Conservation (phyloP, 1,284 basidiomycete species). For the Cryptococcus deneoformans region DNA sequence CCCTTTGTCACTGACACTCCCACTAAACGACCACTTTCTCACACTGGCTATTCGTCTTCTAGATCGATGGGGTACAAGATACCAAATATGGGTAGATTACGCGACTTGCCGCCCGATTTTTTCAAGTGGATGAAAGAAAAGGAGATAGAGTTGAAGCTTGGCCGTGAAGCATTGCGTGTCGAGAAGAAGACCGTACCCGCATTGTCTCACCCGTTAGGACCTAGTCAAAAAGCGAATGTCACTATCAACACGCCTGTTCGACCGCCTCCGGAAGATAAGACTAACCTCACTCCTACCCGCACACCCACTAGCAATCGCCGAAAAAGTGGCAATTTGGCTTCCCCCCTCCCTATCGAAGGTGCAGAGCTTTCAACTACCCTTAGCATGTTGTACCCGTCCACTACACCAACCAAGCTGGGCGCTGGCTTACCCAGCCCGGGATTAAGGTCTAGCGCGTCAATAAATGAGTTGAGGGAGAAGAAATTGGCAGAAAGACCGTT, state of each 20-base stretch:
- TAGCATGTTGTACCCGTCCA: not conserved
- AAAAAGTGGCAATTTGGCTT: conserved; percentile 1
- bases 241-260: not conserved
- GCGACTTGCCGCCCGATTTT: conserved; percentile 42
- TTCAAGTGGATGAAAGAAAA: conserved; percentile 41
- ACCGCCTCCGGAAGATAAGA: conserved; percentile 1
- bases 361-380: not conserved
- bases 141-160: conserved; percentile 24
- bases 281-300: not conserved
- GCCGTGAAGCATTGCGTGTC: conserved; percentile 10
- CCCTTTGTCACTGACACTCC: conserved; percentile 27
- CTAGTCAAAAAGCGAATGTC: conserved; percentile 6
- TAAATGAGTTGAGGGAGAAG: conserved; percentile 18
- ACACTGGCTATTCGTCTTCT: conserved; percentile 35
- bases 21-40: conserved; percentile 29
- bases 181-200: conserved; percentile 7
- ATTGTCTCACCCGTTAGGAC: conserved; percentile 9
- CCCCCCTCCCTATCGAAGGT: conserved; percentile 1
- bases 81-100: conserved; percentile 18
- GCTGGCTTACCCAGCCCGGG: conserved; percentile 15
- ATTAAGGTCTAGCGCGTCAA: conserved; percentile 12
- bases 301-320: not conserved
- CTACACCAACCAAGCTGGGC: conserved; percentile 1
- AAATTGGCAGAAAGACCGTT: conserved; percentile 7
- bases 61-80: conserved; percentile 37